Conservation (phyloP, 2,329 filamentous ascomycete genomes). For the Botrytis medusae region DNA sequence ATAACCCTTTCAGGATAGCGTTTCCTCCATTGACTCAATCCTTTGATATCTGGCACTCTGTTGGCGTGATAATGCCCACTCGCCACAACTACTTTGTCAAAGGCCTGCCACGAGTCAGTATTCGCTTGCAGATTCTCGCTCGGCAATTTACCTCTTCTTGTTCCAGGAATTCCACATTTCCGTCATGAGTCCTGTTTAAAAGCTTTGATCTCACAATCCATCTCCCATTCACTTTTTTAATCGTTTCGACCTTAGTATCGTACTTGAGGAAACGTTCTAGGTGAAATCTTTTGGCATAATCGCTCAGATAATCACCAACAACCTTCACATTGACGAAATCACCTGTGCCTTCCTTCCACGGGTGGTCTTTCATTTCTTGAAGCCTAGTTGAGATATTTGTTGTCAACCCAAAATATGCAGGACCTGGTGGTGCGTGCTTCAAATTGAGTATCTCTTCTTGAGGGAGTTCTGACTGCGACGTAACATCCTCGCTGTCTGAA, state of each 20-base stretch:
- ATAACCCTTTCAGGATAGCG: slow-evolving; percentile 53
- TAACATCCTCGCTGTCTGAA: slow-evolving; percentile 9
- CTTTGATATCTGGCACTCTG: slow-evolving; percentile 59
- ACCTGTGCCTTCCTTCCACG: slow-evolving; percentile 33
- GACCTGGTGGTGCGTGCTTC: slow-evolving; percentile 34
- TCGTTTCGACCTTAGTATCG: slow-evolving; percentile 32
- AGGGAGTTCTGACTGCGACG: neutral
- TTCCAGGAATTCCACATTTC: slow-evolving; percentile 7
- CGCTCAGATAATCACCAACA: slow-evolving; percentile 31
- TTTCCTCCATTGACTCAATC: slow-evolving; percentile 57
- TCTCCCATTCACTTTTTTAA: slow-evolving; percentile 28
- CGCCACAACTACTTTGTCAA: slow-evolving; percentile 67
- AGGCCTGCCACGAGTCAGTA: slow-evolving; percentile 33
- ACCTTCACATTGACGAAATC: slow-evolving; percentile 33
- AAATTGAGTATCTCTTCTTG: slow-evolving; percentile 22
- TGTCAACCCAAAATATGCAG: slow-evolving; percentile 33
- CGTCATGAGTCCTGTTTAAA: slow-evolving; percentile 21
- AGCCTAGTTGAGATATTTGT: slow-evolving; percentile 35
- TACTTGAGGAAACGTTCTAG: slow-evolving; percentile 30
- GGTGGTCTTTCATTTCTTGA: slow-evolving; percentile 31
- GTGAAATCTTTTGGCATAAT: slow-evolving; percentile 26
- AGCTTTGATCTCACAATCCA: slow-evolving; percentile 30
- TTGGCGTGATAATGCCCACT: slow-evolving; percentile 67
- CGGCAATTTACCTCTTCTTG: neutral
- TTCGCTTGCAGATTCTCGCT: neutral